Conservation (phyloP, 495 filamentous ascomycete species). For the Daldinia bambusicola region DNA sequence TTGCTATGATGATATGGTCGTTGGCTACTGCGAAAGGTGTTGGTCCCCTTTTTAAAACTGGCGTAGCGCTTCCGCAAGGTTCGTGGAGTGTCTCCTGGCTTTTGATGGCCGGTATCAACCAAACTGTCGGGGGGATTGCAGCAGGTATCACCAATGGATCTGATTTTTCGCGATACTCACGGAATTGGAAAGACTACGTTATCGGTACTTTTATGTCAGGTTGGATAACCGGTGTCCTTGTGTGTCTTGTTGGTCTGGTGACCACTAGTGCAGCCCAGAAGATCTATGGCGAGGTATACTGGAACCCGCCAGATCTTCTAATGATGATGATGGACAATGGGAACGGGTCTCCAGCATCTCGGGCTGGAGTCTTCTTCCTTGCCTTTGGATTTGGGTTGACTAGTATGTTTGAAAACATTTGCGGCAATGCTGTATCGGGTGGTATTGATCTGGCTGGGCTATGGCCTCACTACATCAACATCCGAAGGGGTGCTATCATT, state of each 20-base stretch:
- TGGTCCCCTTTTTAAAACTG: constrained; percentile 44
- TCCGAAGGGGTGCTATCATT: constrained; percentile 58
- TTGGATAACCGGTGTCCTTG: constrained; percentile 47
- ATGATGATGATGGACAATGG: constrained; percentile 44
- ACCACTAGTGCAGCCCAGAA: constrained; percentile 52
- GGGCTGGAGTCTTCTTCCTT: constrained; percentile 53
- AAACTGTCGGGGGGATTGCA: constrained; percentile 47
- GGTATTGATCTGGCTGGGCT: constrained; percentile 60
- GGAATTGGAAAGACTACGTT: constrained; percentile 43
- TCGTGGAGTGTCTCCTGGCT: constrained; percentile 48
- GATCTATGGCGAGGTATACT: constrained; percentile 56
- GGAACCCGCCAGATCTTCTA: constrained; percentile 51
- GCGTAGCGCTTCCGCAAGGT: constrained; percentile 37
- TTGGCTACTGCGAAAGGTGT: constrained; percentile 48
- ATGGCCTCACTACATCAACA: constrained; percentile 62
- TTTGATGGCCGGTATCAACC: constrained; percentile 53
- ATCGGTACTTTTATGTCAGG: constrained; percentile 50
- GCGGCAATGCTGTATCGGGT: constrained; percentile 45
- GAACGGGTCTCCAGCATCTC: constrained; percentile 44
- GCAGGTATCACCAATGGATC: constrained; percentile 56
- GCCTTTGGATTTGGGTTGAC: constrained; percentile 45
- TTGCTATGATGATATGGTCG: constrained; percentile 55
- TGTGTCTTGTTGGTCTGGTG: constrained; percentile 48
- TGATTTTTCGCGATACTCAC: constrained; percentile 53
- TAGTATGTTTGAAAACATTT: constrained; percentile 47